Evolutionary conservation across 805 yeast genomes (phyloP), one percentile per base, ranked within the genome.

Genomic region (Phaffomyces opuntiae): DNA sequence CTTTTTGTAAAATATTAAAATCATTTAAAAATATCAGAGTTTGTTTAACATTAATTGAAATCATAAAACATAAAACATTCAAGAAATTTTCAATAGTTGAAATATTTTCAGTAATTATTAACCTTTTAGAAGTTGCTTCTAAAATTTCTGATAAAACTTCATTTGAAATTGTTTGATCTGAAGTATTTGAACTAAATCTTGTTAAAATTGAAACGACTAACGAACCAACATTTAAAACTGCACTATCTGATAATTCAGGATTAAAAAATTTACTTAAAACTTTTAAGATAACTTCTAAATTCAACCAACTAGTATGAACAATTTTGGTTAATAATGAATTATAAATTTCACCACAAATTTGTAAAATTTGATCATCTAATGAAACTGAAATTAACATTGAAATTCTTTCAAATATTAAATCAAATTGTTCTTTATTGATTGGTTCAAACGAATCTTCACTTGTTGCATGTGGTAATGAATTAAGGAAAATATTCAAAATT

Each of bases 81-180:
- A 87, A 68, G 51, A 91, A 70, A 56, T 86, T 87, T 52, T 88
- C 96, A 17, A 83, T 75, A 0, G 96, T 81, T 4, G 83, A 68
- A 5, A 87, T 72, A 51, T 83, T 87, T 49, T 78, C 73, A 0
- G 96, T 87, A 2, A 74, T 59, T 0, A 79, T 60, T 12, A 93
- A 72, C 54, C 96, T 74, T 33, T 67, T 64, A 0, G 89, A 81
- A 0, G 91, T 82, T 0, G 95, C 95, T 40, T 76, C 73, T 14
- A 90, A 65, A n/a, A 91, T 78, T 44, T 78, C 78, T 3, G 69
- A 66, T 2, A 74, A 57, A 26, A 73, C 38, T 6, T 49, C 48
- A 25, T 38, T 13, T 9, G 50, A 32, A 14, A 47, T 44, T 1
- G 36, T 26, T 12, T 38, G 38, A 25, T 33, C 35, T 6, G 47